Conservation (phyloP, 257 asterid species). For the Solanum sitiens region DNA sequence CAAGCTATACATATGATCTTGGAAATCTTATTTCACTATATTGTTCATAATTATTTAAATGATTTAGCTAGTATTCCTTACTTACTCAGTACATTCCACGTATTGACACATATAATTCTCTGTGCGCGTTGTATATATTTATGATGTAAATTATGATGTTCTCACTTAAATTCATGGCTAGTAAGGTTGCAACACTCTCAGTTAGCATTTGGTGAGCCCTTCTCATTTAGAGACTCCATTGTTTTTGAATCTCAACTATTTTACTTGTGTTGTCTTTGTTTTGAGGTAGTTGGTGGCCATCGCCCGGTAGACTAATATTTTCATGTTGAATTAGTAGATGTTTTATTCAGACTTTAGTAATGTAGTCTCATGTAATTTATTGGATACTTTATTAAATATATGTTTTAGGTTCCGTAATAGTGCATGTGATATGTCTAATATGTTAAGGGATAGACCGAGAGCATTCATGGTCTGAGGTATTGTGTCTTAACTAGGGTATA, state of each 20-base stretch:
- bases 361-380: too few relatives aligned
- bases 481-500: too few relatives aligned
- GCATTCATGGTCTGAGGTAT: neutral
- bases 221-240: neutral
- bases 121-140: accelerated
- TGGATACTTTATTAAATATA: too few relatives aligned
- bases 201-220: neutral
- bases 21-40: too few relatives aligned
- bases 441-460: neutral
- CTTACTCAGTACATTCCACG: too few relatives aligned
- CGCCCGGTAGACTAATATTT: neutral
- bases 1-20: too few relatives aligned
- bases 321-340: too few relatives aligned
- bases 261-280: too few relatives aligned
- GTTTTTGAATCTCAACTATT: neutral
- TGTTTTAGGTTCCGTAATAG: neutral
- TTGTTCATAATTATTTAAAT: too few relatives aligned
- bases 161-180: neutral
- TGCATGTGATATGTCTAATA: too few relatives aligned
- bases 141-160: neutral
- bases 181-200: neutral
- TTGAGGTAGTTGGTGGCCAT: neutral
- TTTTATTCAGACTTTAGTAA: neutral
- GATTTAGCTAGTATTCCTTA: too few relatives aligned
- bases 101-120: too few relatives aligned